Evolutionary conservation across 148 eudicot species (phyloP).

Genomic region (Suaeda aralocaspica): DNA sequence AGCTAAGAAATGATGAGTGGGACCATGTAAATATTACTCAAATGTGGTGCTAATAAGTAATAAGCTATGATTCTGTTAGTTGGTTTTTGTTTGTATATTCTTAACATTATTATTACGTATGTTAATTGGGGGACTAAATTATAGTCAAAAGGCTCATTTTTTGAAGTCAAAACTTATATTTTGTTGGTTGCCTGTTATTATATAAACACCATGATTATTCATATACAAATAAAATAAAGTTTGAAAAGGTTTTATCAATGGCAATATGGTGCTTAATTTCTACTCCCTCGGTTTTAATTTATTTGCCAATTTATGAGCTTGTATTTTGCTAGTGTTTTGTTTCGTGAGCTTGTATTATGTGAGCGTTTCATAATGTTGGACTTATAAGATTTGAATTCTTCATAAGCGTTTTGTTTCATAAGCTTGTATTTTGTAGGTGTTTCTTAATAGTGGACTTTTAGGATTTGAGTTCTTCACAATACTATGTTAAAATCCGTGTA

Average conservation of each 20-base stretch:
- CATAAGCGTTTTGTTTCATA: no score
- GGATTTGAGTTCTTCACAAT: constrained; percentile 3
- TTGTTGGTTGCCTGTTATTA: constrained; percentile 10
- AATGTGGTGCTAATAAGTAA: constrained; percentile 17
- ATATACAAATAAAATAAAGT: constrained; percentile 3
- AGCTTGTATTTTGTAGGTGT: no score
- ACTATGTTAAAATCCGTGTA: neutral
- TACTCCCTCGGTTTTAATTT: no score
- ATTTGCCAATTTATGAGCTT: no score
- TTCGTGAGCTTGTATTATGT: no score
- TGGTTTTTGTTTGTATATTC: constrained; percentile 10
- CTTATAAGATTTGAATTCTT: no score
- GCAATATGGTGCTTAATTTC: no score
- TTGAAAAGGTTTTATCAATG: no score
- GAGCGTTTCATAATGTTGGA: no score
- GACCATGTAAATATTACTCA: constrained; percentile 24
- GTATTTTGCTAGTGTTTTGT: no score
- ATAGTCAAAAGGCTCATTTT: constrained; percentile 23
- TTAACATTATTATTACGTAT: constrained; percentile 4
- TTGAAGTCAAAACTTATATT: constrained; percentile 16
- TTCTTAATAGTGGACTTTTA: constrained; percentile 13
- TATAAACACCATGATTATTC: neutral
- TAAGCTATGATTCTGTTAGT: constrained; percentile 10
- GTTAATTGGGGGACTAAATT: constrained; percentile 11
- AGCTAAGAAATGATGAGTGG: constrained; percentile 21